phyloP scores from a whole-genome alignment of 768 basidiomycete genomes.

The Podaxis sp. region DNA sequence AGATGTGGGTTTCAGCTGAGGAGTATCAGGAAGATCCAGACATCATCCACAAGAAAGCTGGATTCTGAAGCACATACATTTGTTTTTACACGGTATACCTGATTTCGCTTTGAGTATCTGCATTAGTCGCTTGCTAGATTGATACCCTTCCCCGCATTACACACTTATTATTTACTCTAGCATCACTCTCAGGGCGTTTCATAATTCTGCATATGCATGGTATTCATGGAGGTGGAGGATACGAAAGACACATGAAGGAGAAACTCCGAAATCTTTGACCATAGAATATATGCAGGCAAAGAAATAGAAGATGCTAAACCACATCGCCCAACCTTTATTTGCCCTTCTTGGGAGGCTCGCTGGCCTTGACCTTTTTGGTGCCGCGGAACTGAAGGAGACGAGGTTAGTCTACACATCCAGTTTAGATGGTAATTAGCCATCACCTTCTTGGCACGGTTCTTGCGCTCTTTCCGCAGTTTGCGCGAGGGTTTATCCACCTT shows the following conservation, averaged over 20 bases:
- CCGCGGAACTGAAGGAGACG: slow-evolving; percentile 71
- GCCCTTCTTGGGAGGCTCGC: slow-evolving; percentile 89
- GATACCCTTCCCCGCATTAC: slow-evolving; percentile 13
- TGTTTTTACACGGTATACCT: not conserved
- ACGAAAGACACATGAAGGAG: slow-evolving; percentile 14
- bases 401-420: slow-evolving; percentile 15
- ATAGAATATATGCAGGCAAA: slow-evolving; percentile 16
- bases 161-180: slow-evolving; percentile 10
- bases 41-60: slow-evolving; percentile 94
- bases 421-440: not conserved
- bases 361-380: slow-evolving; percentile 92
- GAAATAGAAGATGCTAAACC: slow-evolving; percentile 11
- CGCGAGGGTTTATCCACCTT: slow-evolving; percentile 92
- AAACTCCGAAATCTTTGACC: slow-evolving; percentile 10
- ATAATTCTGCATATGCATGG: slow-evolving; percentile 21
- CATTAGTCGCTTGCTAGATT: slow-evolving; percentile 4
- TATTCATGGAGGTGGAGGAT: slow-evolving; percentile 16
- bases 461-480: slow-evolving; percentile 98
- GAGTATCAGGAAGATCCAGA: slow-evolving; percentile 99
- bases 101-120: slow-evolving; percentile 1
- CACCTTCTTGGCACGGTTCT: slow-evolving; percentile 99
- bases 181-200: slow-evolving; percentile 14
- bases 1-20: slow-evolving; percentile 99
- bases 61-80: slow-evolving; percentile 48
- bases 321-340: slow-evolving; percentile 50